Conservation (phyloP, 441 rosid species). For the Jatropha podagrica region DNA sequence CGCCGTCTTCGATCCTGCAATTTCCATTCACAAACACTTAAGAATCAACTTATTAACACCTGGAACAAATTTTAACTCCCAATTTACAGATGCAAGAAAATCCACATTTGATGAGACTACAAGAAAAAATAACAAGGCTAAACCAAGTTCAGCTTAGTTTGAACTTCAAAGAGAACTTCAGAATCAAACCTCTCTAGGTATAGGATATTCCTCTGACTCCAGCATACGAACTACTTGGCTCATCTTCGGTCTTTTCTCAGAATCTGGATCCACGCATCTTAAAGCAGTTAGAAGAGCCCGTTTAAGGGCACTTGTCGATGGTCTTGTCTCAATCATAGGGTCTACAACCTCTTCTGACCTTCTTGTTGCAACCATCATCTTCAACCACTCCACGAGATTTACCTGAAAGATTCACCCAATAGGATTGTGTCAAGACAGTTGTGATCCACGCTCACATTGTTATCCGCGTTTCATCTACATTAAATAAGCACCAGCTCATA, state of each 20-base stretch:
- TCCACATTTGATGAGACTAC: background rate
- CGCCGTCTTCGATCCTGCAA: conserved; percentile 75
- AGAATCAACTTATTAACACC: background rate
- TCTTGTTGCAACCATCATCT: conserved; percentile 87
- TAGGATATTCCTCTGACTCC: conserved; percentile 84
- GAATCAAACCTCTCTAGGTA: conserved; percentile 79
- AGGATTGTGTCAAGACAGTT: conserved; percentile 9
- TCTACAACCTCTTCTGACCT: conserved; percentile 81
- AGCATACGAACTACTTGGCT: conserved; percentile 99
- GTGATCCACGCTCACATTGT: background rate
- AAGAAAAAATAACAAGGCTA: background rate
- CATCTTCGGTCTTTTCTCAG: conserved; percentile 88
- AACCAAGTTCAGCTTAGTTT: background rate
- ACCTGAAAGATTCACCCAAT: conserved; percentile 48
- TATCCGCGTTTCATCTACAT: background rate
- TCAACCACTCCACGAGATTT: conserved; percentile 94
- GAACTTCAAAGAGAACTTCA: background rate
- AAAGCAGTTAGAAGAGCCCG: conserved; percentile 83
- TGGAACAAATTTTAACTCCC: background rate
- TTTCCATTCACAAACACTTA: conserved; percentile 14
- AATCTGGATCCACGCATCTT: conserved; percentile 91
- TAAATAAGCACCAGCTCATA: conserved; percentile 6
- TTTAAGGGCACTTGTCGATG: conserved; percentile 74
- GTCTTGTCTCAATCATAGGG: conserved; percentile 66
- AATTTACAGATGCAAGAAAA: background rate